phyloP scores from a whole-genome alignment of 1,284 basidiomycete species.

The Sanguinoderma infundibulare region DNA sequence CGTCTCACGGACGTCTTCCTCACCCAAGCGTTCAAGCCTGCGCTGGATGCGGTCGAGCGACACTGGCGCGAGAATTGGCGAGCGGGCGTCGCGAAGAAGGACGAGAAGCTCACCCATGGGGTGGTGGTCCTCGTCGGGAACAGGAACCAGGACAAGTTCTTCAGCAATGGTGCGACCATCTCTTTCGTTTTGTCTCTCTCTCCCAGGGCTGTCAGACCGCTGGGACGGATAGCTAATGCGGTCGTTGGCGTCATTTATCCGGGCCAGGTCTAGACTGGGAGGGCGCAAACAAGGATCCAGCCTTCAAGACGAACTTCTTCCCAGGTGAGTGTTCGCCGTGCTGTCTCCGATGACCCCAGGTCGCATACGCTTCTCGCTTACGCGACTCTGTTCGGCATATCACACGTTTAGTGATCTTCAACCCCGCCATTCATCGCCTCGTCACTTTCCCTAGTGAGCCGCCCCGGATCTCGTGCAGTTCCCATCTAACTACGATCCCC shows the following conservation, averaged over 20 bases:
- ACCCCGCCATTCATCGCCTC: constrained; percentile 43
- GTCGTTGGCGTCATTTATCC: not conserved
- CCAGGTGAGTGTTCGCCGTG: constrained; percentile 55
- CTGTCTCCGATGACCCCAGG: not conserved
- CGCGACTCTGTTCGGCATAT: not conserved
- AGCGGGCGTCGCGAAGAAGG: constrained; percentile 44
- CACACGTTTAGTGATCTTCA: constrained; percentile 36
- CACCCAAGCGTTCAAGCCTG: constrained; percentile 67
- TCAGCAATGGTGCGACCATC: constrained; percentile 72
- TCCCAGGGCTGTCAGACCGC: not conserved
- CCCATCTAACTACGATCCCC: constrained; percentile 8
- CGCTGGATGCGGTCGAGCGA: constrained; percentile 78
- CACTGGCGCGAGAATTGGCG: constrained; percentile 73
- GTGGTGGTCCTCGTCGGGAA: constrained; percentile 81
- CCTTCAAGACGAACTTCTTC: constrained; percentile 60
- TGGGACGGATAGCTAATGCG: not conserved
- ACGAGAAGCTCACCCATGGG: constrained; percentile 49
- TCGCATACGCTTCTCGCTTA: not conserved
- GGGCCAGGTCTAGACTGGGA: constrained; percentile 73
- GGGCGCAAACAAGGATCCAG: constrained; percentile 62
- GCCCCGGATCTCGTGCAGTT: not conserved
- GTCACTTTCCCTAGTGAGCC: constrained; percentile 72
- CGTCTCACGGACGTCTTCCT: constrained; percentile 69
- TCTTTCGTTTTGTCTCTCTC: not conserved
- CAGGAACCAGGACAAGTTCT: constrained; percentile 83